Evolutionary conservation across 2,329 filamentous ascomycete genomes (phyloP), one percentile per base, ranked within the genome.

Genomic region (Cadophora sp.): DNA sequence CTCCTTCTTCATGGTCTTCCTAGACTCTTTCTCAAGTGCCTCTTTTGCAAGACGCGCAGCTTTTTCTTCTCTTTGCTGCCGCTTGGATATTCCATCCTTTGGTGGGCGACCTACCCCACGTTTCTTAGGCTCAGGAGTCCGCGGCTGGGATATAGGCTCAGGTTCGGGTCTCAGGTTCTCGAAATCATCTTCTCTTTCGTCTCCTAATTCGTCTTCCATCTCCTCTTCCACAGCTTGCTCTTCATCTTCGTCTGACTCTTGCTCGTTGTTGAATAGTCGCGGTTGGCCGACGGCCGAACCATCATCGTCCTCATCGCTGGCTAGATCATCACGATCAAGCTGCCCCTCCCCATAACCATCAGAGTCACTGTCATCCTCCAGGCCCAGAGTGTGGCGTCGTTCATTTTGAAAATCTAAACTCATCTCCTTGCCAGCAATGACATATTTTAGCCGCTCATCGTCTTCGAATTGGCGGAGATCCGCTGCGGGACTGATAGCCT

Each of bases 11-110:
- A 8, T 56, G 34, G 51, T 16, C 37, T 58, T 56, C 29, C 58
- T 64, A 1, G 59, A 22, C 26, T 26, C 61, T 53, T 64, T 65
- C 24, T 68, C 19, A 6, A 69, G 66, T 68, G 85, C 82, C 77
- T 90, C 91, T 80, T 90, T 88, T 8, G 89, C 84, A 59, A 89
- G 78, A 8, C 19, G 46, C 37, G 37, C 51, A 19, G 50, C 48
- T 27, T 48, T 63, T 24, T 53, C 37, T 64, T 66, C 59, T 22
- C 88, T 84, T 72, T 90, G 85, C 75, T 94, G 90, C 66, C 92
- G 85, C 79, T 94, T 94, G 1, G 92, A 94, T 88, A 94, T 86
- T 31, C 92, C 92, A 75, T 94, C 92, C 81, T 94, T 94, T 0
- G 92, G 92, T 24, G 92, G 92, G 64, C 92, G 83, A n/a, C 92